These are phyloP conservation scores for Saccharomycopsis hybrid DNA, from an alignment of 1,139 yeast species.

Conservation along the genomic window DNA sequence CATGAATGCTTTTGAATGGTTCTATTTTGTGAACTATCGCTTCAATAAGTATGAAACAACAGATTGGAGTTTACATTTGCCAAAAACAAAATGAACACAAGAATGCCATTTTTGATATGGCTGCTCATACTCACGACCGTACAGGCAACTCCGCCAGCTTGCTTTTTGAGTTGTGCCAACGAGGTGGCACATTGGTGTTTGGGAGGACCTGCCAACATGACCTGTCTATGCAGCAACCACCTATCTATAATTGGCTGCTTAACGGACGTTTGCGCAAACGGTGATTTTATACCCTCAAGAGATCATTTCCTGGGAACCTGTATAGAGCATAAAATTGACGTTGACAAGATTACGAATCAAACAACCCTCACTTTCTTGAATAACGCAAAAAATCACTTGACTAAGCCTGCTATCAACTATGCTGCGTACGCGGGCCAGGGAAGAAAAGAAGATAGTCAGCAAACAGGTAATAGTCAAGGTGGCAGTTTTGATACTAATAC, in stretches of 20 bases:
- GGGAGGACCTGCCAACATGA: slow-evolving; percentile 4
- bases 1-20: no score
- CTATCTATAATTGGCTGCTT: slow-evolving; percentile 13
- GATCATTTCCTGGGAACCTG: slow-evolving; percentile 19
- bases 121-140: no score
- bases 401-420: neutral
- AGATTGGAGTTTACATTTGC: no score
- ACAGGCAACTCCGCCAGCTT: slow-evolving; percentile 18
- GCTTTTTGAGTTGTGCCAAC: slow-evolving; percentile 12
- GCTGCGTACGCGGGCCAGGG: no score
- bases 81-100: no score
- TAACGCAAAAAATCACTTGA: neutral
- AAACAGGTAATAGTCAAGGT: no score
- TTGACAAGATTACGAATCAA: slow-evolving; percentile 9
- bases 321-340: slow-evolving; percentile 9
- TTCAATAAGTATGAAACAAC: no score
- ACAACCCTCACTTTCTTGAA: slow-evolving; percentile 10
- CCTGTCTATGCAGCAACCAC: slow-evolving; percentile 18
- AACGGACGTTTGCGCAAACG: slow-evolving; percentile 10
- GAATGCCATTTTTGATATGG: no score
- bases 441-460: no score
- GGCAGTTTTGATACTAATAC: no score
- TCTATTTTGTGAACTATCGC: no score
- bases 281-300: slow-evolving; percentile 7
- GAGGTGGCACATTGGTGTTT: slow-evolving; percentile 14